Percentiles rank a stretch among this genome's conserved stretches.
phyloP scores from a whole-genome alignment of 305 asterid genomes.

The Ilex paraguariensis region DNA sequence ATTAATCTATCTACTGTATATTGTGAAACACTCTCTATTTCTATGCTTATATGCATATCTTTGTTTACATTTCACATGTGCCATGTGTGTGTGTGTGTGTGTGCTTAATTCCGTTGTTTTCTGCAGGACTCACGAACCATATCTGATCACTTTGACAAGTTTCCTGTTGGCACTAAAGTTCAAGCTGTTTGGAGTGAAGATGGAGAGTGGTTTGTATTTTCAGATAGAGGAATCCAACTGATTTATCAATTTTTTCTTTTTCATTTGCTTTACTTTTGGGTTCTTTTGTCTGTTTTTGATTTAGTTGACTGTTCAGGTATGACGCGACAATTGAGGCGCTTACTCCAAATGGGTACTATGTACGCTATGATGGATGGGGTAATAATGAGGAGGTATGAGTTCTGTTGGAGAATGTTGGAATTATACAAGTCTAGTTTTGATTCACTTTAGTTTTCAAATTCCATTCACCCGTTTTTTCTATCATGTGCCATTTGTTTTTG shows the following conservation, averaged over 20 bases:
- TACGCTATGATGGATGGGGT: conserved; percentile 84
- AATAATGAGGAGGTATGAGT: conserved; percentile 85
- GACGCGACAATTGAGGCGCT: conserved; percentile 73
- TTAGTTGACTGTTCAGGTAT: conserved; percentile 79
- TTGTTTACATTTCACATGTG: no score
- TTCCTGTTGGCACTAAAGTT: conserved; percentile 81
- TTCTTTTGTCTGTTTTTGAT: conserved; percentile 39
- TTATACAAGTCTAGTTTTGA: background rate
- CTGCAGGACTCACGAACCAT: conserved; percentile 41
- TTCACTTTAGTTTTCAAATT: background rate
- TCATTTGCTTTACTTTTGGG: conserved; percentile 29
- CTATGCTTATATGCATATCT: no score
- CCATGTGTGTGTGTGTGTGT: background rate
- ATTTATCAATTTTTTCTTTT: conserved; percentile 4
- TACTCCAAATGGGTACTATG: conserved; percentile 77
- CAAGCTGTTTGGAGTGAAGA: conserved; percentile 99
- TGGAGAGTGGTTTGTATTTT: conserved; percentile 76
- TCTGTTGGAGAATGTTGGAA: conserved; percentile 1
- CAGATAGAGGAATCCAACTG: background rate
- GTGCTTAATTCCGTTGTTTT: conserved; percentile 4
- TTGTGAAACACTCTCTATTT: background rate
- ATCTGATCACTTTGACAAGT: conserved; percentile 37
- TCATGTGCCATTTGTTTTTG: no score
- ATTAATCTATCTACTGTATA: background rate
- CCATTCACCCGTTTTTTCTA: no score